Base-by-base conservation (phyloP, 306 rosid genomes). In the Parietaria judaica region DNA sequence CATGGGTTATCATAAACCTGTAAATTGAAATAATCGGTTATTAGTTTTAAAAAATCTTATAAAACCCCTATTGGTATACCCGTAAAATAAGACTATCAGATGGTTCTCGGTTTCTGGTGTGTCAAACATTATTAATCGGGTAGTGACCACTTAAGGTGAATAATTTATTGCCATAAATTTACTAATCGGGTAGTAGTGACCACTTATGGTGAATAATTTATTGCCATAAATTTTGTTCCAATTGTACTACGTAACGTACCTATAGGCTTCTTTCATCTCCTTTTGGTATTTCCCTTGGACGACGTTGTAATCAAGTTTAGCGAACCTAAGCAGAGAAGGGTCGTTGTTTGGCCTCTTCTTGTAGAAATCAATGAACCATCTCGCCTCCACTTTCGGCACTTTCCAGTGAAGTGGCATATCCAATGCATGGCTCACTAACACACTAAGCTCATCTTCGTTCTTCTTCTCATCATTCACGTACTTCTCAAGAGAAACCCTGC, bases 351-450 rank as follows among this genome's bases (percentile, higher is more conserved):
- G 44, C 12, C 8, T 11, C 15, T n/a, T 56, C 39, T 56, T 14
- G 14, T 35, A 56, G 6, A 23, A 39, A 8, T 56, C 60, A 34
- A 56, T 56, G 16, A 56, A 56, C 60, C 60, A 56, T 56, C n/a
- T 35, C 4, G 60, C 60, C 60, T 56, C 60, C 1, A 35, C n/a
- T 11, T 41, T 56, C 9, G 8, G 60, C 60, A 56, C 9, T 56
- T 43, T 56, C 60, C 60, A 56, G 15, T 56, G 60, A 14, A 56
- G 16, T 9, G 60, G 60, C 34, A 56, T n/a, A 39, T 56, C 60
- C 60, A 35, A 56, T 7, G 60, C 39, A 13, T 35, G 60, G 9
- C 16, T n/a, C 7, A 56, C 60, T 31, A 56, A 7, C 4, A 11
- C 59, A 31, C 31, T 11, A 55, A 55, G 41, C 2, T 49, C 53